phyloP scores from a whole-genome alignment of 2,329 filamentous ascomycete species.

The Colletotrichum sp. region DNA sequence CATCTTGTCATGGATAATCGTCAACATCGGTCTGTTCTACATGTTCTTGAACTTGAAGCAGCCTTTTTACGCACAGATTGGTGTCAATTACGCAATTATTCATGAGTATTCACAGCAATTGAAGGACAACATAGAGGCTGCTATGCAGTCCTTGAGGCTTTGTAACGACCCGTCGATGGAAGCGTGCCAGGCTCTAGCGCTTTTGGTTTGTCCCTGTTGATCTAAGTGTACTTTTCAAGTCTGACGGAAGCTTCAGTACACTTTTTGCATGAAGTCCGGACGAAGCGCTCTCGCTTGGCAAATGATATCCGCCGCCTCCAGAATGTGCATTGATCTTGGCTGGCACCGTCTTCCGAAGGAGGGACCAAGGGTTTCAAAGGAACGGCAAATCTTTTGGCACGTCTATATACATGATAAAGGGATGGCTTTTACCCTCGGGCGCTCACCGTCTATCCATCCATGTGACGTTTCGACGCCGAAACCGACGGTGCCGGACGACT shows the following conservation, averaged over 20 bases:
- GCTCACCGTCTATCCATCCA: slow-evolving; percentile 30
- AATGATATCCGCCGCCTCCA: slow-evolving; percentile 28
- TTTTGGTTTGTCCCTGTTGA: slow-evolving; percentile 12
- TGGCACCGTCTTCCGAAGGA: slow-evolving; percentile 27
- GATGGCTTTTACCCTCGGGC: slow-evolving; percentile 30
- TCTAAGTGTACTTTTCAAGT: not conserved
- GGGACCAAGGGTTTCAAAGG: not conserved
- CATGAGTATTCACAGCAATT: slow-evolving; percentile 14
- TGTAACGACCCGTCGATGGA: slow-evolving; percentile 31
- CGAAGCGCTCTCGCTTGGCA: slow-evolving; percentile 32
- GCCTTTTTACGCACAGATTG: slow-evolving; percentile 20
- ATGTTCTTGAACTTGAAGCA: slow-evolving; percentile 24
- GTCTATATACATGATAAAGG: slow-evolving; percentile 33
- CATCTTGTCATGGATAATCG: slow-evolving; percentile 30
- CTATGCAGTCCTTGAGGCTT: slow-evolving; percentile 29
- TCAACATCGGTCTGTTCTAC: slow-evolving; percentile 30
- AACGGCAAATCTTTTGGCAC: slow-evolving; percentile 30
- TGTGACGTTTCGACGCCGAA: slow-evolving; percentile 29
- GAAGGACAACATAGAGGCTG: slow-evolving; percentile 26
- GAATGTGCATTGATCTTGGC: slow-evolving; percentile 30
- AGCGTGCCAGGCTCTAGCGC: slow-evolving; percentile 29
- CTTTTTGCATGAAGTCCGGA: slow-evolving; percentile 30
- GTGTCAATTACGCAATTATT: not conserved
- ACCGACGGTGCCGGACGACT: not conserved
- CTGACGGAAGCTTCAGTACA: not conserved